Evolutionary conservation across 495 filamentous ascomycete species (phyloP), one percentile per base, ranked within the genome.

Genomic region (Lasiosphaeriaceae sp.): DNA sequence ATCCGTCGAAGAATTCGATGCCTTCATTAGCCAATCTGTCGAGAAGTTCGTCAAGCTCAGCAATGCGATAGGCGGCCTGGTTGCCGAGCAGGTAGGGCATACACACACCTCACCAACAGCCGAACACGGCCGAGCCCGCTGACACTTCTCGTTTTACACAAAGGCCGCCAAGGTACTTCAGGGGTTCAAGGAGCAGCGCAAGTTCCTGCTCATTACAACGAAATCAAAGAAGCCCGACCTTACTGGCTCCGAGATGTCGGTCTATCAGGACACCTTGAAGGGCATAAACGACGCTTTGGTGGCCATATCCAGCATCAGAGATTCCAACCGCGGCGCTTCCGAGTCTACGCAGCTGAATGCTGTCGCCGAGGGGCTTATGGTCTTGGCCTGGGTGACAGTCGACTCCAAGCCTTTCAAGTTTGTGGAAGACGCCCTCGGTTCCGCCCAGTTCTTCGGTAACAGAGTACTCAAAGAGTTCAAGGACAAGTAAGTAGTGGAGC

Each of bases 151-250:
- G 8, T 43, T 43, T 43, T 2, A 12, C 29, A n/a, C n/a, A 62
- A 6, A 58, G 61, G 77, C 75, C 43, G 60, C 68, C 44, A 69
- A 69, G 50, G 73, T 79, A 7, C 56, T 74, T 37, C 62, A 74
- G 52, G 77, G 75, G 29, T 97, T 97, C 75, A 77, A 83, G 46
- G 90, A 88, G 56, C 86, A 95, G 73, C 86, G 92, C 53, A 90
- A 86, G 65, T 94, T 96, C 72, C 80, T 98, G 46, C 80, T 92
- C 55, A 84, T 96, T 61, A 85, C 92, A 2, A 94, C 88, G 22
- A 94, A 92, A 72, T 87, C 95, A 11, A 96, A 89, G 80, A 96
- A 96, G 72, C 95, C 93, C 23, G 87, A 90, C 52, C 80, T 84
- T 43, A 79, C 80, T 20, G 83, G 84, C 11, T 75, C 85, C 9